Base-by-base conservation (phyloP, 495 filamentous ascomycete genomes). In the Hyaloscypha hepaticicola region DNA sequence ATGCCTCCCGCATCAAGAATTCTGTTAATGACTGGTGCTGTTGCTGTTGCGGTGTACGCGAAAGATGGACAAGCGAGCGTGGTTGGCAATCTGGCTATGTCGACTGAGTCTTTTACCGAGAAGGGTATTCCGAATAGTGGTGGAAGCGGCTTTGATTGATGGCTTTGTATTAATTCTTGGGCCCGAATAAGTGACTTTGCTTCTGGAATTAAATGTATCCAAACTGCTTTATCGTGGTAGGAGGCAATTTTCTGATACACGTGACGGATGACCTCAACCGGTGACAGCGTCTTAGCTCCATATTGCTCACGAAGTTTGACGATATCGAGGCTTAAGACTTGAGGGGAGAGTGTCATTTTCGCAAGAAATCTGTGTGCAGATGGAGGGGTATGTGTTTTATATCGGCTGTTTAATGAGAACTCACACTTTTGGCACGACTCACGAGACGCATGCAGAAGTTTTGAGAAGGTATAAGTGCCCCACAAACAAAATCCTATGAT, bases 21-120 rank as follows among this genome's bases (percentile, higher is more conserved):
- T 34, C 69, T 64, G 28, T 68, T 68, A n/a, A 74, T 68, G 0
- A 71, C 71, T 9, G 66, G 60, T 16, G 75, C 73, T 38, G 68
- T 64, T 34, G 67, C 63, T 9, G 70, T 72, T 11, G 84, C 77
- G 1, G 76, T 76, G 64, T 82, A 79, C 14, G 79, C 71, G 22
- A 86, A 78, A 12, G 78, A 75, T 5, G 80, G 79, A 65, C 86
- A 88, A 16, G 82, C 86, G 0, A 79, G 79, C 8, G 86, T 88
- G 5, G 86, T 88, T 0, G 77, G 74, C 21, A 87, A 66, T 5
- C 81, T 80, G 19, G 70, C 74, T 9, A 86, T 77, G 59, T 88
- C 71, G 16, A 76, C 73, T 33, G 63, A 64, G 41, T 68, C 66
- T 50, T 68, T 68, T 4, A 64, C 60, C 5, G 60, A 53, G 31